A percentile compares a stretch with the other conserved stretches of the same genome.
phyloP scores from a whole-genome alignment of 495 filamentous ascomycete species.

The Xylaria bambusicola region DNA sequence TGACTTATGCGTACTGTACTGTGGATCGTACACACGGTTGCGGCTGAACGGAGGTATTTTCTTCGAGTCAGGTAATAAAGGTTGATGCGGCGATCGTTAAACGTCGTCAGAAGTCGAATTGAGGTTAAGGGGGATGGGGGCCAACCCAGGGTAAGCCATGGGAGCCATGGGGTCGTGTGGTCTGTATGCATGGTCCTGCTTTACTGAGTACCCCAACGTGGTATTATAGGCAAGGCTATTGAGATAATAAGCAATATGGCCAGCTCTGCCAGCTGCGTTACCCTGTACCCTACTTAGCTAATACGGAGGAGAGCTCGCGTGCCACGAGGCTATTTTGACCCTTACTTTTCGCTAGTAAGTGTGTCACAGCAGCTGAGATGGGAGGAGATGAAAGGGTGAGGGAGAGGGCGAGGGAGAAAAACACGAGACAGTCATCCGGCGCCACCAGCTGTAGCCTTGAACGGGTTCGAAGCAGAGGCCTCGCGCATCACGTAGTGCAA shows the following conservation, averaged over 20 bases:
- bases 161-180: background rate
- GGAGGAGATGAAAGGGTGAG: background rate
- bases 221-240: slow-evolving; percentile 16
- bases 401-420: background rate
- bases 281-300: background rate
- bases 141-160: background rate
- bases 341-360: background rate
- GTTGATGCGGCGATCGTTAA: slow-evolving; percentile 4
- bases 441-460: background rate
- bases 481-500: background rate
- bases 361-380: too few relatives aligned
- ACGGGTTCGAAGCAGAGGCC: background rate
- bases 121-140: background rate
- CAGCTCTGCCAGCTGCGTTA: background rate
- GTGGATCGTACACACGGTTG: background rate
- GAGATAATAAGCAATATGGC: slow-evolving; percentile 14
- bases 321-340: background rate
- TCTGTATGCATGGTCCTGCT: background rate
- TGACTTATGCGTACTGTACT: background rate
- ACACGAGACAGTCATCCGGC: slow-evolving; percentile 4
- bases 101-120: background rate
- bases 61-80: background rate
- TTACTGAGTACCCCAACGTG: slow-evolving; percentile 12
- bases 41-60: slow-evolving; percentile 3
- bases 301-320: background rate